phyloP scores from a whole-genome alignment of 306 rosid species.

The Cyamopsis tetragonoloba region DNA sequence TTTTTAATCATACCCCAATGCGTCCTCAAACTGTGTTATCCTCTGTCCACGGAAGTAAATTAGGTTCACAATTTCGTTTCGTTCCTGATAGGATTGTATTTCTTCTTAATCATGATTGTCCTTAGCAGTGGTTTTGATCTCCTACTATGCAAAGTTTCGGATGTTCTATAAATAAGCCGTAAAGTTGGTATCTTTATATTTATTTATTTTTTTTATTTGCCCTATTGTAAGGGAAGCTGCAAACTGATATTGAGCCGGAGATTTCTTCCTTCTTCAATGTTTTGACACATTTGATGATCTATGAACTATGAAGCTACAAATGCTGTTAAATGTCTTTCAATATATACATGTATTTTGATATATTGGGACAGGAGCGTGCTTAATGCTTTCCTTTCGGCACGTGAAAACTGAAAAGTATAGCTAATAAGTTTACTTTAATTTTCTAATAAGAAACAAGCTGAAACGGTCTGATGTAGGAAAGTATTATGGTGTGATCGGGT shows the following conservation, averaged over 20 bases:
- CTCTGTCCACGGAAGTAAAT: background rate
- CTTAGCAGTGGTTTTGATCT: constrained; percentile 11
- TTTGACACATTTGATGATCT: background rate
- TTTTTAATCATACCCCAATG: constrained; percentile 7
- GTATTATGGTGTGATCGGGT: background rate
- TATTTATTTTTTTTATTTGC: background rate
- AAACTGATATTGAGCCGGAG: background rate
- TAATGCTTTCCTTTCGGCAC: background rate
- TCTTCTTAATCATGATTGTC: background rate
- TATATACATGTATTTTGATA: background rate
- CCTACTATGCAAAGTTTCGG: background rate
- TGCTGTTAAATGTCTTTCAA: background rate
- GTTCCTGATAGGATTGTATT: background rate
- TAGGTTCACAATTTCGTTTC: constrained; percentile 2
- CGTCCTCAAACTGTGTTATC: background rate
- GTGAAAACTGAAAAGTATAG: background rate
- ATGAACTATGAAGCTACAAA: background rate
- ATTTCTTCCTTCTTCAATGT: background rate
- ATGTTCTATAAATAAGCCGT: background rate
- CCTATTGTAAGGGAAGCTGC: background rate
- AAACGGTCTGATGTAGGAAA: background rate
- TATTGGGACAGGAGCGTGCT: background rate
- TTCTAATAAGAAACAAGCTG: background rate
- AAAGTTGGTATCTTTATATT: too few relatives aligned
- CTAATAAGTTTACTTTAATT: background rate